Percentiles rank a stretch among this genome's conserved stretches.
Evolutionary conservation across 2,329 filamentous ascomycete species (phyloP).

Genomic region (Diaporthe sp.): DNA sequence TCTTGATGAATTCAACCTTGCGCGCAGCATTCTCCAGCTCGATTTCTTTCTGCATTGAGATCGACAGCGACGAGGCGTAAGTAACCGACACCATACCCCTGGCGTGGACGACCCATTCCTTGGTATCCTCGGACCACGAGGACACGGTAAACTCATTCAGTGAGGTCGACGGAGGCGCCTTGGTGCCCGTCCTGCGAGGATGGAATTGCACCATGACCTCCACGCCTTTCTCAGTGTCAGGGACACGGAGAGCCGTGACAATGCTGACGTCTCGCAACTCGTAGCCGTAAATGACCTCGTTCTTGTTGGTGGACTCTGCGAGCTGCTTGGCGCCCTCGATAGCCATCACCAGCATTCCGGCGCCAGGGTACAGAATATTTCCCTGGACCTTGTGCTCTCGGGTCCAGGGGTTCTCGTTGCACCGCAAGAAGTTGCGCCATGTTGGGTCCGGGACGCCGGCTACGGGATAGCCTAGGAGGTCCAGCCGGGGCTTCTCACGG

Average conservation of each 20-base stretch:
- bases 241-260: conserved; percentile 42
- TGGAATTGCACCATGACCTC: conserved; percentile 44
- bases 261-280: conserved; percentile 45
- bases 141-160: conserved; percentile 23
- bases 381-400: conserved; percentile 71
- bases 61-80: neutral
- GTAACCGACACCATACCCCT: conserved; percentile 15
- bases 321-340: conserved; percentile 29
- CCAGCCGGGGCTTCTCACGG: conserved; percentile 56
- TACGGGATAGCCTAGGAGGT: conserved; percentile 61
- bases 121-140: conserved; percentile 20
- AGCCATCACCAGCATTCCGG: conserved; percentile 64
- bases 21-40: neutral
- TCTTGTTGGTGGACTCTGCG: neutral
- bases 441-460: conserved; percentile 60
- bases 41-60: conserved; percentile 2
- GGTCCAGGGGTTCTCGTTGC: conserved; percentile 68
- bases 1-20: neutral
- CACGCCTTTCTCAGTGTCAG: conserved; percentile 43
- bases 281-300: conserved; percentile 41
- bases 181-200: conserved; percentile 40
- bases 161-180: conserved; percentile 1
- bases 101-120: neutral
- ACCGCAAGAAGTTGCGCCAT: conserved; percentile 63
- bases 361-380: conserved; percentile 67